phyloP scores from a whole-genome alignment of 805 yeast genomes.

The Cyberlindnera mrakii region DNA sequence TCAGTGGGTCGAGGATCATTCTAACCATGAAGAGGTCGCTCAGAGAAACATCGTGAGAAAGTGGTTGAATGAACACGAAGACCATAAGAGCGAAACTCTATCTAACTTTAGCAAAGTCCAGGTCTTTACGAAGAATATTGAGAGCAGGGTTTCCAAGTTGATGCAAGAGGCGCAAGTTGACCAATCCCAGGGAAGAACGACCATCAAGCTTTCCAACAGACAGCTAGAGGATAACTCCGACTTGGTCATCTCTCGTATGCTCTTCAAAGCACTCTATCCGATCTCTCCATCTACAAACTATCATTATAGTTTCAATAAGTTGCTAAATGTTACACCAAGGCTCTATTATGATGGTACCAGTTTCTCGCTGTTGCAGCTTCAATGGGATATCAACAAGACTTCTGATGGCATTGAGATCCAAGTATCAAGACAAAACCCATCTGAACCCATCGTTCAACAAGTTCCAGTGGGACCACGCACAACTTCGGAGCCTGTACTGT shows the following conservation, averaged over 20 bases:
- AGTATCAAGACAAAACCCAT: constrained; percentile 17
- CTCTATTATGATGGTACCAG: constrained; percentile 1
- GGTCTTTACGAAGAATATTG: constrained; percentile 16
- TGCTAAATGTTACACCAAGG: constrained; percentile 8
- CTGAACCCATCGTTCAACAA: constrained; percentile 4
- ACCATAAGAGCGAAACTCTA: constrained; percentile 8
- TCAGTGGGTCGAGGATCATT: constrained; percentile 65
- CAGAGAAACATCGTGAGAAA: constrained; percentile 50
- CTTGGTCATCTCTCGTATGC: constrained; percentile 18
- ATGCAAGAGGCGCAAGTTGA: constrained; percentile 2
- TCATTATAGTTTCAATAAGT: constrained; percentile 19
- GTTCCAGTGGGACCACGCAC: constrained; percentile 10
- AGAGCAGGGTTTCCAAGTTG: constrained; percentile 7
- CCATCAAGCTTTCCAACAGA: constrained; percentile 12
- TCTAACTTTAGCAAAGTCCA: constrained; percentile 16
- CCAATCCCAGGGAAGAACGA: neutral
- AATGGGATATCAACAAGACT: constrained; percentile 14
- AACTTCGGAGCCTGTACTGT: constrained; percentile 30
- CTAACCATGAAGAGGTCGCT: constrained; percentile 50
- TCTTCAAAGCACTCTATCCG: constrained; percentile 24
- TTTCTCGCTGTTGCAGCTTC: constrained; percentile 19
- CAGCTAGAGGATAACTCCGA: constrained; percentile 14
- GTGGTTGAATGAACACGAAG: constrained; percentile 13
- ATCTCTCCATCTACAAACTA: constrained; percentile 24
- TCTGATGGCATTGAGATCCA: constrained; percentile 1